Base-by-base conservation (phyloP, 2,329 filamentous ascomycete genomes). In the Mycosphaerella sp. region DNA sequence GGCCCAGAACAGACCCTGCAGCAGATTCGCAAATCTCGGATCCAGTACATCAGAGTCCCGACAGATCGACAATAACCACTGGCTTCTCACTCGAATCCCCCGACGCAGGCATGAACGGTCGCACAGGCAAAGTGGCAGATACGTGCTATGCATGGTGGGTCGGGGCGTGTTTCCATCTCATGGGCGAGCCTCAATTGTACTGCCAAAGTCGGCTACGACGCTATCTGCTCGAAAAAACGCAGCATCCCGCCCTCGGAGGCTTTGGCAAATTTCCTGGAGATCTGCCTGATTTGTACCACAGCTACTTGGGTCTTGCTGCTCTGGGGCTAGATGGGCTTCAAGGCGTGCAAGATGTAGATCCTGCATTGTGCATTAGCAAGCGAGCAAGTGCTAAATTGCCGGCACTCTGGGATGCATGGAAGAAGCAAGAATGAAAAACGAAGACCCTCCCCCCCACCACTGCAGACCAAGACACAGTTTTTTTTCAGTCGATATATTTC, bases 91-190 rank as follows among this genome's bases (percentile, higher is more conserved):
- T 51, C 14, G 44, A 47, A 14, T 41, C 51, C 30, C 21, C 46
- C 18, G 56, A 53, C 35, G 61, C 88, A 1, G 93, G 90, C 8
- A 89, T 94, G 71, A 95, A 94, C 63, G 93, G 93, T 21, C 82
- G 93, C 44, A 83, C 81, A 66, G 96, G 95, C 73, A 98, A 98
- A 69, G 78, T 84, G 42, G 86, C 87, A 8, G 93, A 98, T 70
- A 97, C 93, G 0, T 98, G 93, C 71, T 98, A 98, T 69, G 85
- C 82, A 17, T 98, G 91, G 76, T 98, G 93, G 93, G 88, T 87
- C 0, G 78, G 79, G 3, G 89, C 81, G 1, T 81, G 89, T 44
- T 67, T 62, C 27, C 54, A 64, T 44, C 61, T 64, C 9, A 52
- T 64, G 47, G 21, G 57, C 40, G 57, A 58, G 6, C 50, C 58